These are phyloP conservation scores for Euphrasia confusa DNA, from an alignment of 257 asterid genomes.

Conservation along the genomic window DNA sequence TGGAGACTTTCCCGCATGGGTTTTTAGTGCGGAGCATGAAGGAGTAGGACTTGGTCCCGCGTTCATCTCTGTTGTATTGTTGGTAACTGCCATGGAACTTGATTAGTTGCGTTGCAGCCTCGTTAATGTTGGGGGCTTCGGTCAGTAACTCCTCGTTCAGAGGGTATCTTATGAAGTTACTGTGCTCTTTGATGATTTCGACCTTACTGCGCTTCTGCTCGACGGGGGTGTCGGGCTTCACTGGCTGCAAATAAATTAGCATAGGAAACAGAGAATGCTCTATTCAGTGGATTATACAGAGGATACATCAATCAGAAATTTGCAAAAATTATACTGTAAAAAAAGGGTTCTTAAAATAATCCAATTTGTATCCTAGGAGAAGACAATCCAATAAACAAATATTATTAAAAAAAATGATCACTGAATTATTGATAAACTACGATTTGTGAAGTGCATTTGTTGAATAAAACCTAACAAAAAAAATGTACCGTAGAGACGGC, in stretches of 20 bases:
- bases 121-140: constrained; percentile 76
- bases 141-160: constrained; percentile 79
- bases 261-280: no score
- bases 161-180: constrained; percentile 89
- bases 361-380: no score
- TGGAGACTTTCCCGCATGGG: constrained; percentile 93
- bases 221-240: constrained; percentile 54
- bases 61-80: constrained; percentile 91
- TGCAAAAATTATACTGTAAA: no score
- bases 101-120: constrained; percentile 84
- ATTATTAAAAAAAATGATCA: background rate
- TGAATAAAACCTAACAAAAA: background rate
- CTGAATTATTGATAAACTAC: background rate
- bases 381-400: no score
- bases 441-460: no score
- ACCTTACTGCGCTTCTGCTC: constrained; percentile 88
- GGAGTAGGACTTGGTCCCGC: constrained; percentile 72
- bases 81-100: constrained; percentile 99
- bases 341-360: no score
- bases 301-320: no score
- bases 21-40: constrained; percentile 97
- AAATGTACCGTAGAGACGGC: constrained; percentile 67
- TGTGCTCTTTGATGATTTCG: constrained; percentile 86
- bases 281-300: no score
- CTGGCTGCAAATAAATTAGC: constrained; percentile 49